These are phyloP conservation scores for Malus sylvestris DNA, from an alignment of 306 rosid species.

Conservation along the genomic window DNA sequence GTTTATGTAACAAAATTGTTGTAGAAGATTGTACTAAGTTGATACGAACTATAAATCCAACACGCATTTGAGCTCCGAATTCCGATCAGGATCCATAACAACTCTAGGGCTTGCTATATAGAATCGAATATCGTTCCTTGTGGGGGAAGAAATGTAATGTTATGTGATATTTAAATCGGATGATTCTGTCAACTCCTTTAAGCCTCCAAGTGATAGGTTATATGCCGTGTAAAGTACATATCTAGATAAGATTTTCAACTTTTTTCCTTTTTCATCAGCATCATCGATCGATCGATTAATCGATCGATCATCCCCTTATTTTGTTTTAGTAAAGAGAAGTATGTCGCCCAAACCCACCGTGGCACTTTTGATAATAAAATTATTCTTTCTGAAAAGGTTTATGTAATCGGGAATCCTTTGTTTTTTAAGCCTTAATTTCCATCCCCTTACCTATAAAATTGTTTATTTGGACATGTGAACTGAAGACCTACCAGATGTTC, in stretches of 20 bases:
- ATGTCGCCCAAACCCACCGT: constrained; percentile 30
- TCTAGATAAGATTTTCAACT: constrained; percentile 36
- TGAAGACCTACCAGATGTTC: too few species aligned
- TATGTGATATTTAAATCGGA: not conserved
- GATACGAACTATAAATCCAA: too few species aligned
- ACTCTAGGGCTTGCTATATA: too few species aligned
- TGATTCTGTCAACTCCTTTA: not conserved
- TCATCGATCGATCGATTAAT: not conserved
- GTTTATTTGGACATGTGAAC: not conserved
- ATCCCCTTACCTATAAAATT: not conserved
- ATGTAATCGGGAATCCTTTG: constrained; percentile 3
- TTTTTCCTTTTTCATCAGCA: constrained; percentile 22
- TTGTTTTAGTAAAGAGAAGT: constrained; percentile 22
- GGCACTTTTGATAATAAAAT: constrained; percentile 11
- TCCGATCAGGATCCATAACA: too few species aligned
- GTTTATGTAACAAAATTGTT: too few species aligned
- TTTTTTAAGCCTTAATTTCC: constrained; percentile 9
- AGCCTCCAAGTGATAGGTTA: constrained; percentile 12
- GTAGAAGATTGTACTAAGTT: too few species aligned
- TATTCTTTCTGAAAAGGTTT: constrained; percentile 17
- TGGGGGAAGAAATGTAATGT: not conserved
- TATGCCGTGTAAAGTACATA: constrained; percentile 52
- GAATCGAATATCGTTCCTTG: not conserved
- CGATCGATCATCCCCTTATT: constrained; percentile 1
- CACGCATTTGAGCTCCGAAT: too few species aligned